These are phyloP conservation scores for Phytophthora meadii DNA, from an alignment of 352 stramenopile genomes.

Conservation along the genomic window DNA sequence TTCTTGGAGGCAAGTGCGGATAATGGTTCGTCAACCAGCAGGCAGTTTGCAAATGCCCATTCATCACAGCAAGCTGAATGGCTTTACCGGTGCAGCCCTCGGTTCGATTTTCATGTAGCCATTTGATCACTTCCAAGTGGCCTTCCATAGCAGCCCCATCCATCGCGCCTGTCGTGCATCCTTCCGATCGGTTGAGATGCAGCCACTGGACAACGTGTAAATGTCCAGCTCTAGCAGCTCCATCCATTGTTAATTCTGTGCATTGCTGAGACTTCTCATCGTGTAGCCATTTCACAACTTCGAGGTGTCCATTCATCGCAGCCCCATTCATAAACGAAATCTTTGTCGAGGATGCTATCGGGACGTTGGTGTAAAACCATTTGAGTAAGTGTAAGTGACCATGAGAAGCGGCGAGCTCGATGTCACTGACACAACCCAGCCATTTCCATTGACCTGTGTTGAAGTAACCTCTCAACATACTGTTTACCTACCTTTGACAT, in stretches of 20 bases:
- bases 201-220: not conserved
- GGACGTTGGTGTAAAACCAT: not conserved
- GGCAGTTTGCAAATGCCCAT: not conserved
- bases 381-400: not conserved
- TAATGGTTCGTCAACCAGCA: not conserved
- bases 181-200: not conserved
- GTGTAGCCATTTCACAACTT: slow-evolving; percentile 1
- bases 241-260: not conserved
- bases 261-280: not conserved
- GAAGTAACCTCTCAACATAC: too few species aligned
- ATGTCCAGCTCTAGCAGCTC: not conserved
- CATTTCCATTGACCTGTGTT: too few species aligned
- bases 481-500: too few species aligned
- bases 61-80: not conserved
- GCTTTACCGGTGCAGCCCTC: not conserved
- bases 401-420: not conserved
- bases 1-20: not conserved
- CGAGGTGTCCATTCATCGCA: not conserved
- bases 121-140: slow-evolving; percentile 1
- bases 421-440: too few species aligned
- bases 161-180: not conserved
- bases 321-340: not conserved
- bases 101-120: not conserved
- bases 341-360: not conserved
- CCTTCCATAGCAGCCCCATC: not conserved